Conservation (phyloP, 768 basidiomycete species). For the Leccinellum luteum region DNA sequence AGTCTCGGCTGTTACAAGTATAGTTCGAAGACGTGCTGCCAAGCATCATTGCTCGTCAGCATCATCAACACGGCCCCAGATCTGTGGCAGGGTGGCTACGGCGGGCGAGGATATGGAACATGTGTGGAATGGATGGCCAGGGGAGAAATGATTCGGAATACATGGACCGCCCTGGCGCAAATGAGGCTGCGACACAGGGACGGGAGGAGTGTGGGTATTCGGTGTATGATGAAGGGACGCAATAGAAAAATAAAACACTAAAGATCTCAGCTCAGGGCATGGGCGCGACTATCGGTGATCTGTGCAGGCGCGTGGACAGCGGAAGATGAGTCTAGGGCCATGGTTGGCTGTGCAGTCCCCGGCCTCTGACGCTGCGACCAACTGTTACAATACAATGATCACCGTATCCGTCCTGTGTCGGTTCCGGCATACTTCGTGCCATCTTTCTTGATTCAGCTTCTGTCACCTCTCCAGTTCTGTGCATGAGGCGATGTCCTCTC, state of each 20-base stretch:
- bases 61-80: not conserved
- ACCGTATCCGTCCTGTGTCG: constrained; percentile 26
- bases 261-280: not conserved
- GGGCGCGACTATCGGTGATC: constrained; percentile 1
- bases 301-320: constrained; percentile 4
- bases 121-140: not conserved
- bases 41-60: not conserved
- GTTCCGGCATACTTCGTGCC: constrained; percentile 24
- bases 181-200: constrained; percentile 8
- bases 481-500: constrained; percentile 27
- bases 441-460: constrained; percentile 22
- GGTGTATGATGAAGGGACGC: not conserved
- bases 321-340: constrained; percentile 3
- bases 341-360: constrained; percentile 18
- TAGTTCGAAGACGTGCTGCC: not conserved
- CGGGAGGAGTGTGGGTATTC: not conserved
- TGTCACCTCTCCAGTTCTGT: constrained; percentile 15
- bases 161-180: constrained; percentile 5
- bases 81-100: not conserved
- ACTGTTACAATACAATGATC: constrained; percentile 14
- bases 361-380: constrained; percentile 11
- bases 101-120: not conserved
- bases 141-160: not conserved
- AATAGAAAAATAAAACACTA: not conserved
- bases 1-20: not conserved